Evolutionary conservation across 495 filamentous ascomycete species (phyloP).

Genomic region (Neurospora sp.): DNA sequence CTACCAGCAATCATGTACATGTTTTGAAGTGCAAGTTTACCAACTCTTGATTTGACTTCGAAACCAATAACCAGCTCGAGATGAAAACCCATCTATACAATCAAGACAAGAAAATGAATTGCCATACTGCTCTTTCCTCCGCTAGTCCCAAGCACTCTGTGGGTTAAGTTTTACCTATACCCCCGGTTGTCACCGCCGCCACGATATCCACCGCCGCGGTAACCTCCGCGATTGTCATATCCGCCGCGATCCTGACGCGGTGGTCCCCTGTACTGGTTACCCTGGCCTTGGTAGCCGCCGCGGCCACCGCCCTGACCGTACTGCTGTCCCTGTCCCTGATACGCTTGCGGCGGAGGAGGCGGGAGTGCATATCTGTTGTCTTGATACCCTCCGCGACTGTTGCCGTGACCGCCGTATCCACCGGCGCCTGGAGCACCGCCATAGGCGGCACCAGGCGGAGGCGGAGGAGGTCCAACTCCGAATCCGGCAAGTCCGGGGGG

Average conservation of each 20-base stretch:
- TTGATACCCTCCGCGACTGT: not conserved
- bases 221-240: slow-evolving; percentile 3
- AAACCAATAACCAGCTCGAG: not conserved
- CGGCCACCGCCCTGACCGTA: slow-evolving; percentile 9
- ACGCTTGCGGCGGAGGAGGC: slow-evolving; percentile 2
- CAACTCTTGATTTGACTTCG: not conserved
- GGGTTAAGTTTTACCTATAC: not conserved
- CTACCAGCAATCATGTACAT: not conserved
- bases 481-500: slow-evolving; percentile 36
- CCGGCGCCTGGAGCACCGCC: not conserved
- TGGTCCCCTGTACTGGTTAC: slow-evolving; percentile 2
- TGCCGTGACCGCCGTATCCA: slow-evolving; percentile 1
- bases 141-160: not conserved
- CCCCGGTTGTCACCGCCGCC: slow-evolving; percentile 2
- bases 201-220: slow-evolving; percentile 3
- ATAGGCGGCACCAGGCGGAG: slow-evolving; percentile 25
- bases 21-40: not conserved
- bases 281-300: slow-evolving; percentile 11
- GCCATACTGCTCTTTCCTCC: not conserved
- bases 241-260: slow-evolving; percentile 2
- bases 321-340: slow-evolving; percentile 3
- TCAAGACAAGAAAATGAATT: not conserved
- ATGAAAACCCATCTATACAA: not conserved
- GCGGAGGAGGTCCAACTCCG: slow-evolving; percentile 36
- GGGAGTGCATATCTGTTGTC: slow-evolving; percentile 1